Evolutionary conservation across 768 basidiomycete genomes (phyloP), one percentile per base, ranked within the genome.

Genomic region (Pholiota molesta): DNA sequence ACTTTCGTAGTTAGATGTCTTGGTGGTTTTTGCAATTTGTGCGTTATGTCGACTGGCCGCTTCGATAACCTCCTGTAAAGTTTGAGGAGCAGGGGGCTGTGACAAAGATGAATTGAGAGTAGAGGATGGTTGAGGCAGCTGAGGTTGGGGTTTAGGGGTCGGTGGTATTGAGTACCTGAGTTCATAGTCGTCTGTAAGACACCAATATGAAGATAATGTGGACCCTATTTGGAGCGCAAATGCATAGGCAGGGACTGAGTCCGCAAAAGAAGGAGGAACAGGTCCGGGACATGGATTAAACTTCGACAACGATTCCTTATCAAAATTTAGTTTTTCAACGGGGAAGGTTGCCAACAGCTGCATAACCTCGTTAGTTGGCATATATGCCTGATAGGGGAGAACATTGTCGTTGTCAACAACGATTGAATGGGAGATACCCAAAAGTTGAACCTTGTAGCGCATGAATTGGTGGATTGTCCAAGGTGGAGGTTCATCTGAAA

Each of bases 371-470:
- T 79, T 72, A 1, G 85, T 73, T 7, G 86, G 86, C 5, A 80
- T 75, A 62, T 91, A 82, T 2, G 89, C 87, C 68, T 89, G 89
- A 68, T 94, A 94, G 28, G 92, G 92, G 5, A 94, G 78, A 3
- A 92, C 82, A 57, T 81, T 78, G 16, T 80, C 75, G 63, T 89
- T 91, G 6, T 78, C 75, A 37, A 87, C 73, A 62, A 78, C 70
- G 57, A 80, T 78, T 9, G 80, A 75, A 58, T 79, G 79, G 2
- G 80, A 77, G 35, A 89, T 78, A 28, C 81, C 88, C 19, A 93
- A 78, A 14, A 94, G 77, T 67, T 87, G 86, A 57, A 93, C 78
- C 68, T 84, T 87, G 75, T 94, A 94, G 7, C 78, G 71, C 14
- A 79, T 78, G n/a, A 77, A 83, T 67, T 93, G 90, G 9, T 75